Evolutionary conservation across 176 grass and related monocot species (phyloP).

Genomic region (Oryza glaberrima): DNA sequence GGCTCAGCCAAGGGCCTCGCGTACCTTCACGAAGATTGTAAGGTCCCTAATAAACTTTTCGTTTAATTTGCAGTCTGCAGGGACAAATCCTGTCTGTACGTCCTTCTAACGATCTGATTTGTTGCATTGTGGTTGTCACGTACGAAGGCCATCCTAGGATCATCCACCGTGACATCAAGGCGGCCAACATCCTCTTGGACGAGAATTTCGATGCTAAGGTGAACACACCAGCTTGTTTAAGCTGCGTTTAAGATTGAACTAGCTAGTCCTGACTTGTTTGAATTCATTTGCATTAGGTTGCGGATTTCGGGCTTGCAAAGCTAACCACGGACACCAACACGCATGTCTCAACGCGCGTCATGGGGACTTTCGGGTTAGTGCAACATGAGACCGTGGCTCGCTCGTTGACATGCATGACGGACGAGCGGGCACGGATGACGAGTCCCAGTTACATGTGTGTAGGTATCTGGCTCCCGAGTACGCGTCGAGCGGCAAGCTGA

Average conservation of each 20-base stretch:
- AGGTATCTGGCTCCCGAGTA: slow-evolving; percentile 97
- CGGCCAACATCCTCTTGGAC: slow-evolving; percentile 89
- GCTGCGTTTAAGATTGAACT: neutral
- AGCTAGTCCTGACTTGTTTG: neutral
- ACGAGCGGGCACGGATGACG: neutral
- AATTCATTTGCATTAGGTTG: slow-evolving; percentile 53
- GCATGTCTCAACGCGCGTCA: slow-evolving; percentile 94
- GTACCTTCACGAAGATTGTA: slow-evolving; percentile 98
- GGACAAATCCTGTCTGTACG: too few species aligned
- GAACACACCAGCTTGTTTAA: neutral
- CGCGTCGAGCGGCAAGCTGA: slow-evolving; percentile 89
- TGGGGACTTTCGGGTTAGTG: slow-evolving; percentile 93
- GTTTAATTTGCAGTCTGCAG: neutral
- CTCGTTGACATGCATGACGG: too few species aligned
- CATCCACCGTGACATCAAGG: slow-evolving; percentile 97
- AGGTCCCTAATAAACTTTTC: slow-evolving; percentile 10
- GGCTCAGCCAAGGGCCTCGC: slow-evolving; percentile 94
- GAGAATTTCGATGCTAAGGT: slow-evolving; percentile 95
- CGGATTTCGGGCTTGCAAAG: slow-evolving; percentile 92
- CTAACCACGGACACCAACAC: slow-evolving; percentile 86
- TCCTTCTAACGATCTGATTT: neutral
- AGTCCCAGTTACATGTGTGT: neutral
- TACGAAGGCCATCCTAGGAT: slow-evolving; percentile 80
- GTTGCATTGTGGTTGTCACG: neutral
- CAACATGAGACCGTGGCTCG: too few species aligned